Evolutionary conservation across 2,329 filamentous ascomycete species (phyloP), one percentile per base, ranked within the genome.

Genomic region (Colletotrichum gloeosporioides): DNA sequence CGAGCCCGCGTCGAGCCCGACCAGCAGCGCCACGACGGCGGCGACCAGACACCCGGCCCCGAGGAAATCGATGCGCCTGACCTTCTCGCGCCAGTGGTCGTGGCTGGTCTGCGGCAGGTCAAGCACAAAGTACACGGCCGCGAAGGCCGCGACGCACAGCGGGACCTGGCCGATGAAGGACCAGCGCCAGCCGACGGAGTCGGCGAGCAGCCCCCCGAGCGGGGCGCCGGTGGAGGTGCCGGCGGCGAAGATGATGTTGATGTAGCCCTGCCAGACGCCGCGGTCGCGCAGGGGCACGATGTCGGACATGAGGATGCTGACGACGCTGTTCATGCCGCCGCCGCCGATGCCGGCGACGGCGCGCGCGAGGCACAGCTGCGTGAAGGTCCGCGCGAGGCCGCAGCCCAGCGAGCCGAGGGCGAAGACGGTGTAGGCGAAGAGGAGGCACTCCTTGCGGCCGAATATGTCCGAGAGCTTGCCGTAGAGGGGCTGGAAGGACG

Each of bases 151-250:
- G 9, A 93, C 81, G 75, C 93, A 94, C 7, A 95, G 82, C 3
- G 95, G 95, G 0, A 91, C 90, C 82, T 96, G 95, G 4, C 88
- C 88, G 15, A 95, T 83, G 81, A 97, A 96, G 0, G 59, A 92
- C 92, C 93, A 95, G 78, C 94, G 87, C 94, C 94, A 96, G 39
- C 94, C 93, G 68, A 96, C 89, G 6, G 88, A 91, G 82, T 96
- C 94, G 0, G 93, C 91, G n/a, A 96, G 83, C 8, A 95, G 82
- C 4, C 95, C 94, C 78, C 91, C 95, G 0, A 96, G 78, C 0
- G 94, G 93, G 6, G 92, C 94, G 4, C 95, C 95, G 7, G 89
- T 88, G 7, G 92, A 91, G 5, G 93, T 90, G n/a, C 94, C 95
- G 22, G 88, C 84, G 0, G 93, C 93, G 80, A 90, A 95, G 65